A percentile compares a stretch with the other conserved stretches of the same genome.
Conservation (phyloP, 2,329 filamentous ascomycete species). For the Arthrobotrys pseudoclavata region DNA sequence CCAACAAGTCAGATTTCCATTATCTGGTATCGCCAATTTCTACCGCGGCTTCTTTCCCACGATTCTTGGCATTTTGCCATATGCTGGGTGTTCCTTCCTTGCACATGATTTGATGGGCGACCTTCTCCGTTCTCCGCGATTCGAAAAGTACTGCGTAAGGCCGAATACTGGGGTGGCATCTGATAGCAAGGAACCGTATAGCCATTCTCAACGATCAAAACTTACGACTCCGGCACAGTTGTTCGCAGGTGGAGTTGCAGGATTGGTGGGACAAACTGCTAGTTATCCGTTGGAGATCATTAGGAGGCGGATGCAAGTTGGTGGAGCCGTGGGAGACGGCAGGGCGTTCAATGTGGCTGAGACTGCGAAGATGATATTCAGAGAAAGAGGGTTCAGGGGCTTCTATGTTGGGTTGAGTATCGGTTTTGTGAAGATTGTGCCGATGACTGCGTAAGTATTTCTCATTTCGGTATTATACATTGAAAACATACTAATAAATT, state of each 20-base stretch:
- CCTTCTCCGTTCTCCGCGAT: constrained; percentile 76
- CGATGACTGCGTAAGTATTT: constrained; percentile 77
- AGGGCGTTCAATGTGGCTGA: constrained; percentile 82
- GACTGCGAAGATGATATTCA: constrained; percentile 80
- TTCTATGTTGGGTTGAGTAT: constrained; percentile 96
- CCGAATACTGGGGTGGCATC: constrained; percentile 69
- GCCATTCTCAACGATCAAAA: constrained; percentile 72
- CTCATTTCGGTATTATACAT: not conserved
- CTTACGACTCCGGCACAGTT: constrained; percentile 90
- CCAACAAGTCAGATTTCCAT: constrained; percentile 69
- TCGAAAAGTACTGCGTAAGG: constrained; percentile 82
- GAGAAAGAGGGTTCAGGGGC: constrained; percentile 81
- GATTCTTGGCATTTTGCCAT: constrained; percentile 93
- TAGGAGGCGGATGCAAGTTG: constrained; percentile 93
- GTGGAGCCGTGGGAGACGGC: constrained; percentile 92
- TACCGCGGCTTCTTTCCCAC: constrained; percentile 95
- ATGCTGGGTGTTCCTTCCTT: constrained; percentile 94
- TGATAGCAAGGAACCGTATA: constrained; percentile 67
- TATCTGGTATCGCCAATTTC: constrained; percentile 84
- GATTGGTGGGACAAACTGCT: constrained; percentile 88
- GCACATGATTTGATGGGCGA: constrained; percentile 93
- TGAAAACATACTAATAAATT: constrained; percentile 39
- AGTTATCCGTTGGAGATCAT: constrained; percentile 97
- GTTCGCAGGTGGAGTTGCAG: constrained; percentile 84
- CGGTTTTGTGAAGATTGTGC: constrained; percentile 93